Percentiles rank a stretch among this genome's conserved stretches.
These are phyloP conservation scores for Kwoniella bestiolae DNA, from an alignment of 768 basidiomycete species.

Conservation along the genomic window DNA sequence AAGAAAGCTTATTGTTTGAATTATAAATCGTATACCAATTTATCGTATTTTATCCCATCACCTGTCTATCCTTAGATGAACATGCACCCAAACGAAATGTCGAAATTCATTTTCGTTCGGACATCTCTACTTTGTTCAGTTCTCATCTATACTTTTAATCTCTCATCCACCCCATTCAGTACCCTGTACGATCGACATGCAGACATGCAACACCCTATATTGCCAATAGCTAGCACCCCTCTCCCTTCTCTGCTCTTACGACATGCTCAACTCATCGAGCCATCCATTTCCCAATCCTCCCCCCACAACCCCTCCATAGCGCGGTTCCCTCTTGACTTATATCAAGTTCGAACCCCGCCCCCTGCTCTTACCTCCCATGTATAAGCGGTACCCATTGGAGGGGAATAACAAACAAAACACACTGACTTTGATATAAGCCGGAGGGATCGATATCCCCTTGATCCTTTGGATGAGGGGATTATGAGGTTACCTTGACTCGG, in stretches of 20 bases:
- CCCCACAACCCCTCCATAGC: constrained; percentile 21
- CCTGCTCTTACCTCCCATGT: constrained; percentile 33
- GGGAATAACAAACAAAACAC: constrained; percentile 27
- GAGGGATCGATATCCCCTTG: constrained; percentile 30
- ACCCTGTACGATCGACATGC: too few relatives aligned
- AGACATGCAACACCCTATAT: neutral
- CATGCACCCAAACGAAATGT: neutral
- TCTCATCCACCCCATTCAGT: too few relatives aligned
- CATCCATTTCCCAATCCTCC: neutral
- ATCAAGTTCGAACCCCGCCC: too few relatives aligned
- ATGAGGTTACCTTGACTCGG: constrained; percentile 48
- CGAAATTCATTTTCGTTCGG: neutral
- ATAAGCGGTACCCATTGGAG: constrained; percentile 41
- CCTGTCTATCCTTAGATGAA: neutral
- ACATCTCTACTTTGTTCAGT: too few relatives aligned
- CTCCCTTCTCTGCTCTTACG: neutral
- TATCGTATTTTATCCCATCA: constrained; percentile 1
- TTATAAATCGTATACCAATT: neutral
- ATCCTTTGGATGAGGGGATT: constrained; percentile 33
- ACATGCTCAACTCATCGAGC: neutral
- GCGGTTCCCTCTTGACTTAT: constrained; percentile 6
- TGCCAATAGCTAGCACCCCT: neutral
- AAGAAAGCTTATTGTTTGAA: constrained; percentile 1
- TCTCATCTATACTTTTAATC: too few relatives aligned
- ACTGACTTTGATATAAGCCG: constrained; percentile 53